phyloP scores from a whole-genome alignment of 371 early-diverging fungal species.

The Mycotypha africana region DNA sequence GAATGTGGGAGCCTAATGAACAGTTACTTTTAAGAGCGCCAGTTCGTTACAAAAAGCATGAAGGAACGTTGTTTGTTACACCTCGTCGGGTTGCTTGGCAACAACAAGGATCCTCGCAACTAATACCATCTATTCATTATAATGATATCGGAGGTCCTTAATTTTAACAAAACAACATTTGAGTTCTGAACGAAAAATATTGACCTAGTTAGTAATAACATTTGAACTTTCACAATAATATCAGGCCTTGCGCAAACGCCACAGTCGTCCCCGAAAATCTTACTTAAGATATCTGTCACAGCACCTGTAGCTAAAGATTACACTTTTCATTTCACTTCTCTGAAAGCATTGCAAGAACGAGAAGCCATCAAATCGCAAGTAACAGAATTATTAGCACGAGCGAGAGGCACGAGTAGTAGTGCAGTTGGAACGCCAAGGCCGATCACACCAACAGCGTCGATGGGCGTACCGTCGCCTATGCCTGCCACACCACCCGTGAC shows the following conservation, averaged over 20 bases:
- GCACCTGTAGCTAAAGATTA: slow-evolving; percentile 32
- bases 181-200: neutral
- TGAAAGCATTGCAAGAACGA: slow-evolving; percentile 46
- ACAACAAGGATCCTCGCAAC: slow-evolving; percentile 41
- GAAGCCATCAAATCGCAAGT: slow-evolving; percentile 54
- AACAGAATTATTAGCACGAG: slow-evolving; percentile 40
- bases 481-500: slow-evolving; percentile 14
- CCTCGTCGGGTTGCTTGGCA: slow-evolving; percentile 54
- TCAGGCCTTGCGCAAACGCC: slow-evolving; percentile 40
- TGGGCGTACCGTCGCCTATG: slow-evolving; percentile 10
- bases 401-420: slow-evolving; percentile 12
- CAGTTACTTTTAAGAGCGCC: slow-evolving; percentile 42
- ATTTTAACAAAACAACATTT: neutral
- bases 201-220: neutral
- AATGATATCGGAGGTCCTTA: slow-evolving; percentile 30
- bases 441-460: slow-evolving; percentile 6
- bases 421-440: slow-evolving; percentile 7
- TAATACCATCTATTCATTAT: slow-evolving; percentile 40
- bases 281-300: slow-evolving; percentile 33
- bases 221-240: neutral
- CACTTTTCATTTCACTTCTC: slow-evolving; percentile 50
- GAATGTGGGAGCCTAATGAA: slow-evolving; percentile 60
- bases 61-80: slow-evolving; percentile 52
- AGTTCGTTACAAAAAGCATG: slow-evolving; percentile 44
- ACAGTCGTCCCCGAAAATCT: slow-evolving; percentile 30